Conservation (phyloP, 345 rosid genomes). For the Moricandia arvensis region DNA sequence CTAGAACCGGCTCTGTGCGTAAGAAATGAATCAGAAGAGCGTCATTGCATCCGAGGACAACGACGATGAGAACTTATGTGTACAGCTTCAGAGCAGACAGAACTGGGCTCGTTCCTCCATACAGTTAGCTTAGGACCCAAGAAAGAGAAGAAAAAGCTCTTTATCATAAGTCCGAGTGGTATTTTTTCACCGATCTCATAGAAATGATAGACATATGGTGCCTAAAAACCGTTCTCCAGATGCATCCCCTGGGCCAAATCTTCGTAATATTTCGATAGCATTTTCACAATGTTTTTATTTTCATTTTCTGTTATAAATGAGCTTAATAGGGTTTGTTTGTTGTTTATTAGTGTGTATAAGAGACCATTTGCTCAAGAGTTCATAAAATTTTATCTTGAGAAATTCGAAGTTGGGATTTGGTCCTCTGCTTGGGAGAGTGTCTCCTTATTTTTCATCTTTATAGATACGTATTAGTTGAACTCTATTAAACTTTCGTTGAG, state of each 20-base stretch:
- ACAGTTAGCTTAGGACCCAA: slow-evolving; percentile 23
- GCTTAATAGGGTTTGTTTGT: background rate
- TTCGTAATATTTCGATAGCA: background rate
- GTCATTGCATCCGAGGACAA: background rate
- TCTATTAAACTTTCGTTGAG: too few species aligned
- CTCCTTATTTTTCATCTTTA: background rate
- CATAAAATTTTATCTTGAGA: slow-evolving; percentile 44
- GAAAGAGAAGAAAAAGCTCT: slow-evolving; percentile 34
- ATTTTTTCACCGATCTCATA: slow-evolving; percentile 36
- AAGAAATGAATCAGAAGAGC: slow-evolving; percentile 1
- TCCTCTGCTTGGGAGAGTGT: background rate
- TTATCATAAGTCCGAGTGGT: slow-evolving; percentile 33
- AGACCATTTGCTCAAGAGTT: slow-evolving; percentile 41
- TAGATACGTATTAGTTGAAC: background rate
- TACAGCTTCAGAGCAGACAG: background rate
- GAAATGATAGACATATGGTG: background rate
- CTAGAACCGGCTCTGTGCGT: too few species aligned
- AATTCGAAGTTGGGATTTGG: slow-evolving; percentile 50
- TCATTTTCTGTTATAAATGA: background rate
- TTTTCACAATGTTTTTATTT: background rate
- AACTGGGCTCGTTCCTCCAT: background rate
- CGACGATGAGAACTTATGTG: background rate
- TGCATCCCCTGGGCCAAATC: slow-evolving; percentile 37
- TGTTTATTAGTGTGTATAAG: slow-evolving; percentile 26
- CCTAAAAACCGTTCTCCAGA: slow-evolving; percentile 19